Evolutionary conservation across 2,329 filamentous ascomycete species (phyloP).

Genomic region (Coniochaeta hoffmannii): DNA sequence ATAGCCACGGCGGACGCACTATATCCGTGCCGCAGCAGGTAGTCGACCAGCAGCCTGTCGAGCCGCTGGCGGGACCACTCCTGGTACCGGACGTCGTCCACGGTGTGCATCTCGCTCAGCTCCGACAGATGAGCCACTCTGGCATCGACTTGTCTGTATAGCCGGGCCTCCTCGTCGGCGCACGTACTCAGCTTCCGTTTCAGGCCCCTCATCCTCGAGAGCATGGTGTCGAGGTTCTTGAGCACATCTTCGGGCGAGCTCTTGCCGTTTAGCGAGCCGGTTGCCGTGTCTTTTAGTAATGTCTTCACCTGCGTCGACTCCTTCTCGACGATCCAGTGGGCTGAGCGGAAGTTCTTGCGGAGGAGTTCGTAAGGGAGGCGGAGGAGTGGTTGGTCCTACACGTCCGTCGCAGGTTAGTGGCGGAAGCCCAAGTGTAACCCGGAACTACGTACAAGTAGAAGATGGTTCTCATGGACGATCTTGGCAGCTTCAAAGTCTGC

Average conservation of each 20-base stretch:
- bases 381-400: conserved; percentile 85
- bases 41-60: conserved; percentile 84
- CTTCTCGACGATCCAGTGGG: conserved; percentile 69
- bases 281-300: conserved; percentile 55
- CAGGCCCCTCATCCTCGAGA: conserved; percentile 73
- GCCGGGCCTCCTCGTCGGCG: conserved; percentile 69
- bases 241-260: conserved; percentile 64
- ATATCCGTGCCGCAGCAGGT: conserved; percentile 79
- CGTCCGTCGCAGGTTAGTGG: conserved; percentile 4
- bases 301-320: conserved; percentile 57
- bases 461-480: conserved; percentile 67
- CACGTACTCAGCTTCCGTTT: conserved; percentile 78
- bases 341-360: conserved; percentile 87
- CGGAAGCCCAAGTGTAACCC: not conserved
- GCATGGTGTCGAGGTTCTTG: conserved; percentile 74
- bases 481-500: conserved; percentile 55
- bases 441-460: conserved; percentile 54
- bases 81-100: conserved; percentile 92
- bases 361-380: conserved; percentile 89
- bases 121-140: conserved; percentile 75
- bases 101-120: conserved; percentile 68
- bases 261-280: conserved; percentile 57
- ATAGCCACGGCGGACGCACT: conserved; percentile 68
- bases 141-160: conserved; percentile 69
- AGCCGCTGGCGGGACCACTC: conserved; percentile 77